phyloP scores from a whole-genome alignment of 371 early-diverging fungal genomes.

The Mortierella sp. region DNA sequence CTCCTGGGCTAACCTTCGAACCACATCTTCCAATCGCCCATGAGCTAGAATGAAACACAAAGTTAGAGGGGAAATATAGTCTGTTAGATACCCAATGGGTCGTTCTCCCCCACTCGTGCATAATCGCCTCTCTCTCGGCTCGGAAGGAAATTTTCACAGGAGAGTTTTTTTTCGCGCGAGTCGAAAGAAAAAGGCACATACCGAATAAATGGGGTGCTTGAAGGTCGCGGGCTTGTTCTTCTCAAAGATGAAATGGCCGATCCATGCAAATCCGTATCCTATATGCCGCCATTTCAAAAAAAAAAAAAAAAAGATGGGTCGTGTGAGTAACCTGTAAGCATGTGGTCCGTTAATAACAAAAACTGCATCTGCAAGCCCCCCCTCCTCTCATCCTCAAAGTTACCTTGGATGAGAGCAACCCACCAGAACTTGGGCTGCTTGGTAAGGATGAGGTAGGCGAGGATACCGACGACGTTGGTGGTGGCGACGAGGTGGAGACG shows the following conservation, averaged over 20 bases:
- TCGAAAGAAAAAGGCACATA: background rate
- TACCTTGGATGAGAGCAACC: slow-evolving; percentile 40
- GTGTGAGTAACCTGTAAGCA: background rate
- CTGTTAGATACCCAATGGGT: background rate
- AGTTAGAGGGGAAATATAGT: background rate
- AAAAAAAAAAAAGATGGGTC: background rate
- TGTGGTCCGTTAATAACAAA: background rate
- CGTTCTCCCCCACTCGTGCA: background rate
- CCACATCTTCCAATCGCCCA: slow-evolving; percentile 76
- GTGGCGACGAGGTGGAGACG: slow-evolving; percentile 66
- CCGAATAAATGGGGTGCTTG: slow-evolving; percentile 68
- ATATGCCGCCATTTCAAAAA: background rate
- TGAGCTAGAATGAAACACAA: slow-evolving; percentile 34
- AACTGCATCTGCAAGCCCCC: too few relatives aligned
- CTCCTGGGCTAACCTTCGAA: slow-evolving; percentile 57
- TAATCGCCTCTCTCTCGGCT: background rate
- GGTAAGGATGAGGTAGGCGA: slow-evolving; percentile 23
- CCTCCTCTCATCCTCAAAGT: background rate
- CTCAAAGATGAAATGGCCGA: slow-evolving; percentile 79
- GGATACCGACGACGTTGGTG: slow-evolving; percentile 42
- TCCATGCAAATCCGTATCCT: slow-evolving; percentile 77
- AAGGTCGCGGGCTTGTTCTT: slow-evolving; percentile 81
- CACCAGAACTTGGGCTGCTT: slow-evolving; percentile 46
- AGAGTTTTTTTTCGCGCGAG: background rate
- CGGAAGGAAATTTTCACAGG: background rate